Evolutionary conservation across 2,329 filamentous ascomycete genomes (phyloP).

Genomic region (Ophiocordyceps camponoti-leonardi): DNA sequence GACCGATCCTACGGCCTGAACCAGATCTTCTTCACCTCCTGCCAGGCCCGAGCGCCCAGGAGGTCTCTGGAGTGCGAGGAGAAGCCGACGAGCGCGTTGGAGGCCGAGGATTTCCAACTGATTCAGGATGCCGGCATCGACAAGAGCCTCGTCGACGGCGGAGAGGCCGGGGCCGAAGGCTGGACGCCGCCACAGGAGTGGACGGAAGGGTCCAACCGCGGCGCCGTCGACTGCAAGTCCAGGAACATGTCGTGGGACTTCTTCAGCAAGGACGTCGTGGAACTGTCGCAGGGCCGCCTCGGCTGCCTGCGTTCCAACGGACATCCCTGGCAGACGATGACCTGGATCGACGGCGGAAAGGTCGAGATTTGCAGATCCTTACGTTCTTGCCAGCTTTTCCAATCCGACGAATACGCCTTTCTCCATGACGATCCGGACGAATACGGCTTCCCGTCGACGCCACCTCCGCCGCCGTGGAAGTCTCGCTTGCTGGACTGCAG

Average conservation of each 20-base stretch:
- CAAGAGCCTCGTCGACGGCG: background rate
- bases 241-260: background rate
- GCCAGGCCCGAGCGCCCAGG: background rate
- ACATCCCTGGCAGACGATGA: background rate
- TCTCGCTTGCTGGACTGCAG: background rate
- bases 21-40: background rate
- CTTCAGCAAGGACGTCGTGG: background rate
- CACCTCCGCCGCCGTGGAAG: background rate
- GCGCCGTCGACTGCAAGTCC: background rate
- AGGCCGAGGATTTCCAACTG: background rate
- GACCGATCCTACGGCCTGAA: background rate
- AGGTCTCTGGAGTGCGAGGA: background rate
- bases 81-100: background rate
- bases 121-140: background rate
- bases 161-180: background rate
- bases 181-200: background rate
- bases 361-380: background rate
- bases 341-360: background rate
- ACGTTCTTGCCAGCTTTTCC: background rate
- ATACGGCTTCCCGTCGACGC: background rate
- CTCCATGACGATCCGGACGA: background rate
- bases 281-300: background rate
- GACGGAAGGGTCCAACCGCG: background rate
- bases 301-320: background rate
- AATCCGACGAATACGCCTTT: background rate